Evolutionary conservation across 495 filamentous ascomycete species (phyloP).

Genomic region (Xylaria bambusicola): DNA sequence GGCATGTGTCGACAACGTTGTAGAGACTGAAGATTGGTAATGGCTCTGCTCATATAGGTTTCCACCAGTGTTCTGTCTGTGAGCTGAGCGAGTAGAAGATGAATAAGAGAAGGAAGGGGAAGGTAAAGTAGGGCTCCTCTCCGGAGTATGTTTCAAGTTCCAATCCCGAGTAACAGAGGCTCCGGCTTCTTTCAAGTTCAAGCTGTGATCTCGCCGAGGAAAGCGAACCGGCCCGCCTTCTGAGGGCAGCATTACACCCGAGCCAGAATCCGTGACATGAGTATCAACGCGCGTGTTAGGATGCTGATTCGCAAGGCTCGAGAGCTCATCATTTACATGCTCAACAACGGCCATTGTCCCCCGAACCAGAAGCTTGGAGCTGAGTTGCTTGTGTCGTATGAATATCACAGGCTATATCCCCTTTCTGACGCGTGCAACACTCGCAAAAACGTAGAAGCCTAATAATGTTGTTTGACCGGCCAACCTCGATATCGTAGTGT

Average conservation of each 20-base stretch:
- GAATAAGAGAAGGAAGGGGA: constrained; percentile 11
- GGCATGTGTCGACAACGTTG: constrained; percentile 21
- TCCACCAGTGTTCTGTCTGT: constrained; percentile 18
- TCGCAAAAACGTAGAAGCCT: too few relatives aligned
- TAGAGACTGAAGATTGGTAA: constrained; percentile 15
- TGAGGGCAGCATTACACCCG: constrained; percentile 9
- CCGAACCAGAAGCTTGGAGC: constrained; percentile 1
- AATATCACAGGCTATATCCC: too few relatives aligned
- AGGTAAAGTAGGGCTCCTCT: constrained; percentile 3
- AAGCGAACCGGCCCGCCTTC: constrained; percentile 12
- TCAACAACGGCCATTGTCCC: constrained; percentile 8
- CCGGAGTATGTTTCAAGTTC: constrained; percentile 9
- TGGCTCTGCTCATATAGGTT: constrained; percentile 22
- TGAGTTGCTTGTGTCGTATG: background rate
- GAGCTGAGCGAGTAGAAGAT: constrained; percentile 23
- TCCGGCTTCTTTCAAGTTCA: constrained; percentile 12
- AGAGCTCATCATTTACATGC: background rate
- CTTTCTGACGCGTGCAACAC: background rate
- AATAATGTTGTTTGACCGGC: background rate
- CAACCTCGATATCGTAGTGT: background rate
- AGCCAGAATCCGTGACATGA: constrained; percentile 3
- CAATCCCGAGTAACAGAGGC: constrained; percentile 4
- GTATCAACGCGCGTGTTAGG: background rate
- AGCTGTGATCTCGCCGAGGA: constrained; percentile 19
- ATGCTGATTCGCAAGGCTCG: constrained; percentile 4